Conservation (phyloP, 2,329 filamentous ascomycete species). For the Xylariaceae sp. region DNA sequence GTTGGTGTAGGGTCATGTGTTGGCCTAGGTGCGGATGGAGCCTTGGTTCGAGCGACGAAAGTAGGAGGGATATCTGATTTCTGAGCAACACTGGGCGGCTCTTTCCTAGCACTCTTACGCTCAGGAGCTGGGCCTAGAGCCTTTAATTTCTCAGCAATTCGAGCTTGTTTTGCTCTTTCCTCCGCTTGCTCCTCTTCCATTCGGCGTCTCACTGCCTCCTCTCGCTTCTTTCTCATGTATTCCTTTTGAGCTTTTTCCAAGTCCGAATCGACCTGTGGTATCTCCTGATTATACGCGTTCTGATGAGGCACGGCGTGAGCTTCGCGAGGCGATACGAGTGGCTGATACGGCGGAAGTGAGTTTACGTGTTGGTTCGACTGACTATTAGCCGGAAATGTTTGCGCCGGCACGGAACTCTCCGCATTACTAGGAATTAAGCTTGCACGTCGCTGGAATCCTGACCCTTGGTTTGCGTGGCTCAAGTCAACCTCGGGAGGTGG, state of each 20-base stretch:
- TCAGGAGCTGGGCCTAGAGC: conserved; percentile 61
- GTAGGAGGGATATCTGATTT: conserved; percentile 22
- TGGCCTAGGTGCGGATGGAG: conserved; percentile 12
- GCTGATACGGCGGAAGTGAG: conserved; percentile 36
- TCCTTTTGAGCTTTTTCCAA: conserved; percentile 59
- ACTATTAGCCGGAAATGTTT: conserved; percentile 34
- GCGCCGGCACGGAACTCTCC: conserved; percentile 47
- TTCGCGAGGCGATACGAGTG: conserved; percentile 41
- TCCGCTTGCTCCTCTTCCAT: conserved; percentile 65
- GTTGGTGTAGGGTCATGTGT: conserved; percentile 32
- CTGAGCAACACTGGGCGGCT: conserved; percentile 35
- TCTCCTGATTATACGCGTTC: conserved; percentile 30
- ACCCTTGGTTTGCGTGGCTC: conserved; percentile 24
- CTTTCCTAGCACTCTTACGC: conserved; percentile 53
- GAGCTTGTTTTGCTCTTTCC: conserved; percentile 64
- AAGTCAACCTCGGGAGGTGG: conserved; percentile 37
- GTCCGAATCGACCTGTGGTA: conserved; percentile 42
- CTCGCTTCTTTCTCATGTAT: conserved; percentile 66
- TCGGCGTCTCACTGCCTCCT: conserved; percentile 62
- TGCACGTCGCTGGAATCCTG: conserved; percentile 34
- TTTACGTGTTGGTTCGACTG: conserved; percentile 27
- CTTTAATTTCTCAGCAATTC: conserved; percentile 66
- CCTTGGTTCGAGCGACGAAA: conserved; percentile 19
- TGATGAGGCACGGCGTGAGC: conserved; percentile 38
- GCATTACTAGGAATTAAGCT: conserved; percentile 45